Evolutionary conservation across 441 rosid species (phyloP), one percentile per base, ranked within the genome.

Genomic region (Erysimum cheiri): DNA sequence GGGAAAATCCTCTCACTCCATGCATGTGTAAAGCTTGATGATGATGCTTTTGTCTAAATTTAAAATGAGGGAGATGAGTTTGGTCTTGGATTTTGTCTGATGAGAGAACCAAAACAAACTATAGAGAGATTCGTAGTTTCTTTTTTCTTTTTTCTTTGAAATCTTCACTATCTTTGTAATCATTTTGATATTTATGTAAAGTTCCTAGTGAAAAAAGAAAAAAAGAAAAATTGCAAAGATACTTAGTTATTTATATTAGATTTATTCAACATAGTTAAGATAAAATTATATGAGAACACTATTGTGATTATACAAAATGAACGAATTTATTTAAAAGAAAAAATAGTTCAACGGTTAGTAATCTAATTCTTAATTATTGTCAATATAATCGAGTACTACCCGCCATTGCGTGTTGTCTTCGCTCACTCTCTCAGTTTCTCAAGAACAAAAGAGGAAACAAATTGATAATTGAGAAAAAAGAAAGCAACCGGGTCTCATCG

Each of bases 1-100:
- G 99, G 99, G 99, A 95, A 81, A 95, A 95, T 70, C 99, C 99
- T 61, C 81, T 92, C 59, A 95, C 97, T 71, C 98, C 97, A 70
- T 95, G 98, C 83, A 95, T 95, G 99, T 95, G 99, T 78, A 92
- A 84, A 83, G 91, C 98, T 70, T 92, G 87, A 95, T 29, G 53
- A 31, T 48, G 9, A 8, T 50, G 29, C 40, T 37, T 71, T 73
- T 40, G 35, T 59, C 41, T 33, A 14, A 19, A 39, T 8, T 44
- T 67, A 12, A 4, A 59, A 60, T 26, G 47, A 60, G 26, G 47
- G n/a, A 44, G 57, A 58, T 49, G 71, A 64, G 71, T 70, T 65
- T 70, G 66, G 75, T 64, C 62, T 33, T 64, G 26, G 28, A 48
- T 75, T 75, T 70, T 70, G 75, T 75, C 44, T 22, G 53, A 47